Base-by-base conservation (phyloP, 1,284 basidiomycete genomes). In the Cryptococcus sp. region DNA sequence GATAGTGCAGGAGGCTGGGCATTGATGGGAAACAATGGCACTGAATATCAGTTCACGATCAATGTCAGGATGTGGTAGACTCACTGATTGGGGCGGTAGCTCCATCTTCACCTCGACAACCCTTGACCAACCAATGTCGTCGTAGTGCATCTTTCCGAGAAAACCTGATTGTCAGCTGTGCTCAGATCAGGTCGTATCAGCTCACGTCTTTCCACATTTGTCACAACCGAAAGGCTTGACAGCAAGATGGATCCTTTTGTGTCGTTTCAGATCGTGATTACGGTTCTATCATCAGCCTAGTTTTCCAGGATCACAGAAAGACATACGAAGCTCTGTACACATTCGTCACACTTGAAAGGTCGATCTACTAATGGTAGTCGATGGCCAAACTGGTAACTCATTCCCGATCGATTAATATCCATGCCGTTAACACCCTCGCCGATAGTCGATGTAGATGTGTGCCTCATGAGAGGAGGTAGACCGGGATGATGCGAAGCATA, bases 71-170 rank as follows among this genome's bases (percentile, higher is more conserved):
- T 10, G 11, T n/a, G 10, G 34, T 10, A 36, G n/a, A 58, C 64
- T 49, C 47, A 67, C 67, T 59, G 50, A 71, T 69, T 3, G 66
- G 67, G 24, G 69, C 71, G 1, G 69, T 70, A 7, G 72, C 65
- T 11, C 66, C 66, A 19, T 74, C 70, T 48, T 72, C 69, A 5
- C 74, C 73, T 48, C 67, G 64, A 56, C 76, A 77, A 14, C 74
- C 75, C 57, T 76, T 76, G 50, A 77, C 76, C 36, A 77, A 58
- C 72, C 75, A 75, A 57, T 77, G 76, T 36, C 76, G 56, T 47
- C 74, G 67, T n/a, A 77, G 62, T 2, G 76, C 76, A 41, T 77
- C 76, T 57, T 77, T 76, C 25, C 76, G 67, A 18, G 75, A 76
- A 57, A 77, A 77, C n/a, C 69, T 71, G 45, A 14, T 31, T 18